Evolutionary conservation across 2,329 filamentous ascomycete species (phyloP).

Genomic region (Annulohypoxylon truncatum): DNA sequence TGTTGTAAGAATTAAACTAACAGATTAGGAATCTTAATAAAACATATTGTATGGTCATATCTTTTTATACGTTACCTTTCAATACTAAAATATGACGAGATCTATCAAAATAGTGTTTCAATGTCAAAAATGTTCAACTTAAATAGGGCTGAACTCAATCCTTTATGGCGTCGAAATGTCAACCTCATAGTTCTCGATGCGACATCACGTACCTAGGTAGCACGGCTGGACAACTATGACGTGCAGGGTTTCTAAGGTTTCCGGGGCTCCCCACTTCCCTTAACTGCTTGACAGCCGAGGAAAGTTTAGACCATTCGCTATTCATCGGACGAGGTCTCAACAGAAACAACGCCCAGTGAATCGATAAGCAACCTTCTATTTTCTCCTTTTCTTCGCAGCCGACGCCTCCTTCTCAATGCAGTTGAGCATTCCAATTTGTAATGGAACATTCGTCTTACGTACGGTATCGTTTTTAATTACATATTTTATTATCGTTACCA

Average conservation of each 20-base stretch:
- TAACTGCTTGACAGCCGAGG: conserved; percentile 11
- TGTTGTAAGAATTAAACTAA: too few species aligned
- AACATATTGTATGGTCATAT: too few species aligned
- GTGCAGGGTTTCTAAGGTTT: conserved; percentile 6
- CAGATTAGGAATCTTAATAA: too few species aligned
- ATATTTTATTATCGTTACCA: neutral
- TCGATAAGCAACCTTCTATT: neutral
- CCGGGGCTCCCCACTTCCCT: conserved; percentile 8
- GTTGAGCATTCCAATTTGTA: neutral
- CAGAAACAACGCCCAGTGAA: neutral
- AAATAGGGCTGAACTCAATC: conserved; percentile 24
- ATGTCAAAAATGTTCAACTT: conserved; percentile 13
- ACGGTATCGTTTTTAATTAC: neutral
- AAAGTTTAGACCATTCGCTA: neutral
- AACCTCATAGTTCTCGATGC: conserved; percentile 14
- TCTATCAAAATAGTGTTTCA: neutral
- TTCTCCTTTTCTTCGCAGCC: neutral
- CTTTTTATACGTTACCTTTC: too few species aligned
- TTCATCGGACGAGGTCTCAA: conserved; percentile 12
- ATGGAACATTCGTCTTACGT: neutral
- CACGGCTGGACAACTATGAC: conserved; percentile 16
- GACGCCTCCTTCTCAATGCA: neutral
- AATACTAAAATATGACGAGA: neutral
- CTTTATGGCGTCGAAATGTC: conserved; percentile 1
- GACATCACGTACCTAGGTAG: neutral